Evolutionary conservation across 495 filamentous ascomycete genomes (phyloP).

Genomic region (Trichoderma gamsii): DNA sequence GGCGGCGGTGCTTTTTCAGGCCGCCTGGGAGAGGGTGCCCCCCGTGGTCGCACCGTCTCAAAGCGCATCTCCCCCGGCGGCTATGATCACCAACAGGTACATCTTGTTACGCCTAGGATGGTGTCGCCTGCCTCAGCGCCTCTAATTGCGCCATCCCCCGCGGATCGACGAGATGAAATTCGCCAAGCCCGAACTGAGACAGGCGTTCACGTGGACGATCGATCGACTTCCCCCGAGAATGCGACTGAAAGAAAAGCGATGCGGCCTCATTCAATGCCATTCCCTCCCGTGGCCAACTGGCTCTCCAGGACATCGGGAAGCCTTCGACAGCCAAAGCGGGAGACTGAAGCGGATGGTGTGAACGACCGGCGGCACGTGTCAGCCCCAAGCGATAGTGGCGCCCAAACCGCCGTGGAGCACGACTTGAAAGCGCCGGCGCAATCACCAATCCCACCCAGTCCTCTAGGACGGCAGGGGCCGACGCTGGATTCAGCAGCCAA

Average conservation of each 20-base stretch:
- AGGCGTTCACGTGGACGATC: slow-evolving; percentile 16
- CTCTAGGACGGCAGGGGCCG: slow-evolving; percentile 10
- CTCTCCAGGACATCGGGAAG: slow-evolving; percentile 42
- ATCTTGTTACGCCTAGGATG: slow-evolving; percentile 29
- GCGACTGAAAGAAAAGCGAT: slow-evolving; percentile 35
- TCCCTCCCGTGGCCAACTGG: slow-evolving; percentile 45
- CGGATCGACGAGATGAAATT: slow-evolving; percentile 18
- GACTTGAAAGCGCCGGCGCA: slow-evolving; percentile 14
- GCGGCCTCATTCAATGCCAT: slow-evolving; percentile 48
- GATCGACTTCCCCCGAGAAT: slow-evolving; percentile 22
- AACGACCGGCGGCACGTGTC: slow-evolving; percentile 38
- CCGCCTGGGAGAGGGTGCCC: slow-evolving; percentile 20
- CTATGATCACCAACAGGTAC: slow-evolving; percentile 19
- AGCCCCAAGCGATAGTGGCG: slow-evolving; percentile 26
- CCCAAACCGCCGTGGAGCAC: slow-evolving; percentile 20
- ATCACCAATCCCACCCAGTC: not conserved
- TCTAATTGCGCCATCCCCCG: slow-evolving; percentile 18
- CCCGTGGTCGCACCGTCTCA: slow-evolving; percentile 22
- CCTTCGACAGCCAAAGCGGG: slow-evolving; percentile 40
- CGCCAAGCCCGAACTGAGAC: slow-evolving; percentile 3
- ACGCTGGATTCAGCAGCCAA: slow-evolving; percentile 7
- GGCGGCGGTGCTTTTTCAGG: slow-evolving; percentile 20
- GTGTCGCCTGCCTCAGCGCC: slow-evolving; percentile 21
- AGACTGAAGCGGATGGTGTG: slow-evolving; percentile 32
- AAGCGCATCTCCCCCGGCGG: slow-evolving; percentile 24